These are phyloP conservation scores for Malus fusca DNA, from an alignment of 306 rosid species.

Conservation along the genomic window DNA sequence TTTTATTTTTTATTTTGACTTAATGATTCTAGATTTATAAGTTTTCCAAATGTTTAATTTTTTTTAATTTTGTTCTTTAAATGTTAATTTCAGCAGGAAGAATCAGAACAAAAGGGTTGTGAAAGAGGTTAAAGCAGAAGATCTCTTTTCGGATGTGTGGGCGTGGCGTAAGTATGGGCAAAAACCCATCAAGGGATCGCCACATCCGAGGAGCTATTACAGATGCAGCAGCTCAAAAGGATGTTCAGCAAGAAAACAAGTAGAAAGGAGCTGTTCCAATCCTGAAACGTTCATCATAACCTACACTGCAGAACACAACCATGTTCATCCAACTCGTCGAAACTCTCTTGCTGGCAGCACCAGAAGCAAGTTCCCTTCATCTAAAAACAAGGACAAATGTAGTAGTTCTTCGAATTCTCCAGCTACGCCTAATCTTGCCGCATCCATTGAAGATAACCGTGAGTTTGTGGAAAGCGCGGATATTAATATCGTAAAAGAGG, in stretches of 20 bases:
- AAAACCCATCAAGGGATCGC: slow-evolving; percentile 93
- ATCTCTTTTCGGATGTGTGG: slow-evolving; percentile 58
- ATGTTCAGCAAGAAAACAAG: slow-evolving; percentile 80
- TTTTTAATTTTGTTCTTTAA: neutral
- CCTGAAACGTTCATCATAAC: slow-evolving; percentile 56
- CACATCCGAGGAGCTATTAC: slow-evolving; percentile 87
- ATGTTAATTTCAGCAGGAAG: slow-evolving; percentile 38
- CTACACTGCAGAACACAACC: slow-evolving; percentile 75
- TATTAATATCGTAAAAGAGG: neutral
- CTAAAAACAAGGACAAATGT: neutral
- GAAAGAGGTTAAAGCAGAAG: slow-evolving; percentile 53
- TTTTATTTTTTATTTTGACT: neutral
- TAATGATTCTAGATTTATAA: neutral
- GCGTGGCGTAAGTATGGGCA: slow-evolving; percentile 98
- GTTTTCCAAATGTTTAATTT: neutral
- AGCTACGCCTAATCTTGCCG: neutral
- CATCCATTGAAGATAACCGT: neutral
- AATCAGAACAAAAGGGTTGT: slow-evolving; percentile 48
- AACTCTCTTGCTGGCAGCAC: slow-evolving; percentile 46
- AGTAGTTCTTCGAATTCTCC: neutral
- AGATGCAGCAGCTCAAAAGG: slow-evolving; percentile 85
- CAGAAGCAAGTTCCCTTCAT: slow-evolving; percentile 27
- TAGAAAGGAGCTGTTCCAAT: slow-evolving; percentile 61
- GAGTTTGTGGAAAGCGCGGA: neutral
- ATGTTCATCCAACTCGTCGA: slow-evolving; percentile 55